Conservation (phyloP, 176 grass and related monocot genomes). For the Oropetium thomaeum region DNA sequence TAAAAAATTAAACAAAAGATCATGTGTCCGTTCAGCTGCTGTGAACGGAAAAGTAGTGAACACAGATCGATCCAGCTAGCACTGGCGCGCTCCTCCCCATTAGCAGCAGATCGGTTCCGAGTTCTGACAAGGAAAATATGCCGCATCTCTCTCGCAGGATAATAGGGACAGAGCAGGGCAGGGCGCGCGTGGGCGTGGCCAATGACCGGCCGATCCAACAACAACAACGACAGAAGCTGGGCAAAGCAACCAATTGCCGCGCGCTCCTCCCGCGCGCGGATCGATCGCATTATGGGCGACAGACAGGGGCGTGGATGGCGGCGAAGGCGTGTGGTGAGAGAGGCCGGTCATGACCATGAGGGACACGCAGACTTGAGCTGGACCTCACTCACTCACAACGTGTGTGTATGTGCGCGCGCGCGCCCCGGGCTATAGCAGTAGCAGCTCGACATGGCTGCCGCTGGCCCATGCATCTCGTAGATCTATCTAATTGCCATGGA, state of each 20-base stretch:
- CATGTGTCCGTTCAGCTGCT: too few species aligned
- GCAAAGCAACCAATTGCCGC: conserved; percentile 31
- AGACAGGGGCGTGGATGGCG: background rate
- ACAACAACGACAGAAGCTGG: conserved; percentile 10
- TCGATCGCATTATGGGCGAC: conserved; percentile 33
- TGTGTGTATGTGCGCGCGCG: too few species aligned
- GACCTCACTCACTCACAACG: conserved; percentile 37
- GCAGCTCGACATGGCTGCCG: background rate
- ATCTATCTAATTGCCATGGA: too few species aligned
- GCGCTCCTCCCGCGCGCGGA: background rate
- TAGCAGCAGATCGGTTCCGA: background rate
- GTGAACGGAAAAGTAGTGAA: background rate
- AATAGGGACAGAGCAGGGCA: conserved; percentile 12
- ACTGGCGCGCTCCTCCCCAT: background rate
- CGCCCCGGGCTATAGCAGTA: too few species aligned
- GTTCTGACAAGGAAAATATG: conserved; percentile 1
- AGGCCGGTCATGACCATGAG: too few species aligned
- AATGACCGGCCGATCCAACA: conserved; percentile 14
- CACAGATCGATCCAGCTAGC: background rate
- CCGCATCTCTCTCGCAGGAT: conserved; percentile 3
- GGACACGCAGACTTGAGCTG: conserved; percentile 33
- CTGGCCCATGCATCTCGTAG: conserved; percentile 13
- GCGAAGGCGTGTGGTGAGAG: too few species aligned
- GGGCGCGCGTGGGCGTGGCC: background rate
- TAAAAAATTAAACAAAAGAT: too few species aligned